These are phyloP conservation scores for Populus ilicifolia DNA, from an alignment of 345 rosid species.

Conservation along the genomic window DNA sequence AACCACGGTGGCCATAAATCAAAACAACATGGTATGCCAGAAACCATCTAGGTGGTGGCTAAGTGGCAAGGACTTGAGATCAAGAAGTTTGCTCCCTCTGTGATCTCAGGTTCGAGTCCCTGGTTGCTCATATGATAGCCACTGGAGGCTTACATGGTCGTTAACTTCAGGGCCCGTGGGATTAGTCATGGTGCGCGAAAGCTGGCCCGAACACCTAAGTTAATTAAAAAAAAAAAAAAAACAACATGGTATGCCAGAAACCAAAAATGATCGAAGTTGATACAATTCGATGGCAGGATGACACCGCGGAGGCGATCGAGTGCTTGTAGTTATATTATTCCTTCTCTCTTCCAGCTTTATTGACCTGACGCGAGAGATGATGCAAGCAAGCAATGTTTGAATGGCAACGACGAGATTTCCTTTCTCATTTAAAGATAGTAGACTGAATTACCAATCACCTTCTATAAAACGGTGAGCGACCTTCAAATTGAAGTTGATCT, in stretches of 20 bases:
- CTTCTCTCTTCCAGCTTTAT: not conserved
- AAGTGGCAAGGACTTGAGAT: too few relatives aligned
- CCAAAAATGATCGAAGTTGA: not conserved
- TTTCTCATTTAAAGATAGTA: not conserved
- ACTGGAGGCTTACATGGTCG: too few relatives aligned
- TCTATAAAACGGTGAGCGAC: not conserved
- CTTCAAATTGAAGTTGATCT: not conserved
- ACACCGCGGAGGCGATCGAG: not conserved
- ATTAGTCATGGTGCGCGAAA: too few relatives aligned
- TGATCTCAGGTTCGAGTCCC: too few relatives aligned
- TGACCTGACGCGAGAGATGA: slow-evolving; percentile 6
- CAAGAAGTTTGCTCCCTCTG: too few relatives aligned
- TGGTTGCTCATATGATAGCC: too few relatives aligned
- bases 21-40: not conserved
- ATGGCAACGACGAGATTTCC: not conserved
- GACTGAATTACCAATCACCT: not conserved
- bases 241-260: not conserved
- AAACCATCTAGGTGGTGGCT: too few relatives aligned
- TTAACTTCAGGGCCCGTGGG: too few relatives aligned
- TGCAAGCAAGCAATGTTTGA: not conserved
- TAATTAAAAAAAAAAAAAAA: too few relatives aligned
- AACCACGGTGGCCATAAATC: not conserved
- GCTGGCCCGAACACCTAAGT: too few relatives aligned
- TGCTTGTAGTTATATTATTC: not conserved
- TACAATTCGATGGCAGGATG: not conserved